These are phyloP conservation scores for Aspergillus olivimuriae DNA, from an alignment of 495 filamentous ascomycete species.

Conservation along the genomic window DNA sequence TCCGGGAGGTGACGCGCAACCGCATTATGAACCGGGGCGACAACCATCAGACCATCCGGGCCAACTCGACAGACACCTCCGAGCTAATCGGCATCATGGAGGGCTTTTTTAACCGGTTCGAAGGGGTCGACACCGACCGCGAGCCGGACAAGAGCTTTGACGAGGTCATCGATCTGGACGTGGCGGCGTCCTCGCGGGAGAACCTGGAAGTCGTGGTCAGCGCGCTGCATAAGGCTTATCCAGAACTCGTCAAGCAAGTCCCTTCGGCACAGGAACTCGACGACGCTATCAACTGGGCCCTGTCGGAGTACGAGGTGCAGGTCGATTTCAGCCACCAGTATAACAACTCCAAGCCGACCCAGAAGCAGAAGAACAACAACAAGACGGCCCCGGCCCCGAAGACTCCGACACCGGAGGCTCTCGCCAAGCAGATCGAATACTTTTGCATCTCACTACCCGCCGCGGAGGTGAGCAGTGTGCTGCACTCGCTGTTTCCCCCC, in stretches of 20 bases:
- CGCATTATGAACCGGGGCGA: constrained; percentile 83
- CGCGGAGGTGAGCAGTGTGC: constrained; percentile 48
- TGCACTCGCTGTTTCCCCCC: constrained; percentile 60
- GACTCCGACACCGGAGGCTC: constrained; percentile 14
- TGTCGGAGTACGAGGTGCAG: constrained; percentile 72
- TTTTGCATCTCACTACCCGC: constrained; percentile 63
- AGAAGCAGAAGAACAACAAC: constrained; percentile 34
- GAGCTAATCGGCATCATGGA: constrained; percentile 92
- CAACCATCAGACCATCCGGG: constrained; percentile 95
- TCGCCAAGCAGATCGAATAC: constrained; percentile 66
- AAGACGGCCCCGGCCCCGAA: constrained; percentile 11
- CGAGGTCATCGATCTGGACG: constrained; percentile 77
- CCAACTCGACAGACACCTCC: constrained; percentile 53
- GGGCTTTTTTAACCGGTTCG: constrained; percentile 81
- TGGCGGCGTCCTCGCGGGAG: constrained; percentile 63
- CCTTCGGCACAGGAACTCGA: constrained; percentile 73
- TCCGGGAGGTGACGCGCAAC: constrained; percentile 67
- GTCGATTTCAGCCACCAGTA: constrained; percentile 55
- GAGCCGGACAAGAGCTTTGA: constrained; percentile 75
- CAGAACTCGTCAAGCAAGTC: constrained; percentile 62
- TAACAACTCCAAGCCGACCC: constrained; percentile 22
- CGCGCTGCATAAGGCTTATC: constrained; percentile 64
- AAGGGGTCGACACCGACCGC: constrained; percentile 56
- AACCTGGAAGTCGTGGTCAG: constrained; percentile 80
- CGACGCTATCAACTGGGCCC: constrained; percentile 65